phyloP scores from a whole-genome alignment of 805 yeast genomes.

The Metschnikowia proteae region DNA sequence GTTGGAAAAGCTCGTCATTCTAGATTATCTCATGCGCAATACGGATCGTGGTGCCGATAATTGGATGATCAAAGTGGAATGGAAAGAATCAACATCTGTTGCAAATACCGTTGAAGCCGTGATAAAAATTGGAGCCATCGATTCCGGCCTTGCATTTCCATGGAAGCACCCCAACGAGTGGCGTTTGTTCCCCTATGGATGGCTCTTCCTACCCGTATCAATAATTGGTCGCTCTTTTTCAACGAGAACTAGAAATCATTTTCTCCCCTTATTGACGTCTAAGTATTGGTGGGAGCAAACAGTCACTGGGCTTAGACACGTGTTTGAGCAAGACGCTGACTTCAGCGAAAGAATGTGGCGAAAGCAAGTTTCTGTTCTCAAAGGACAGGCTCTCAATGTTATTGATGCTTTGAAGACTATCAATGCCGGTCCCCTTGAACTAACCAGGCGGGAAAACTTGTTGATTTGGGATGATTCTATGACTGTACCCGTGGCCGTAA shows the following conservation, averaged over 20 bases:
- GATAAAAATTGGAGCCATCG: slow-evolving; percentile 65
- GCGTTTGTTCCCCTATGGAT: slow-evolving; percentile 76
- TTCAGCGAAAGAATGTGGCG: slow-evolving; percentile 65
- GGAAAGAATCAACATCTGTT: slow-evolving; percentile 21
- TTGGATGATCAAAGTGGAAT: slow-evolving; percentile 68
- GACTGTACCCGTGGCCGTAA: slow-evolving; percentile 45
- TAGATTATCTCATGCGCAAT: slow-evolving; percentile 70
- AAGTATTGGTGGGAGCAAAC: slow-evolving; percentile 70
- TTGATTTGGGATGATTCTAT: slow-evolving; percentile 58
- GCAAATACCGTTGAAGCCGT: slow-evolving; percentile 5
- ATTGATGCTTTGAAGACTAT: slow-evolving; percentile 58
- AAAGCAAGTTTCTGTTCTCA: slow-evolving; percentile 64
- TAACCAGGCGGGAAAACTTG: slow-evolving; percentile 55
- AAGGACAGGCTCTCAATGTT: slow-evolving; percentile 76
- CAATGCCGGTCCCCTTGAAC: slow-evolving; percentile 63
- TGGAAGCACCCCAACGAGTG: slow-evolving; percentile 84
- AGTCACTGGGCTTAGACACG: slow-evolving; percentile 40
- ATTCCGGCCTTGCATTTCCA: slow-evolving; percentile 71
- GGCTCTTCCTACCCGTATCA: slow-evolving; percentile 64
- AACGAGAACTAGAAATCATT: slow-evolving; percentile 50
- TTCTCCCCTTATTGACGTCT: slow-evolving; percentile 55
- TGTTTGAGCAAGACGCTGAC: slow-evolving; percentile 55
- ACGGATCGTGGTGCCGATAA: slow-evolving; percentile 74
- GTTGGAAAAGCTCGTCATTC: slow-evolving; percentile 63
- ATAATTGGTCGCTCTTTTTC: slow-evolving; percentile 68